phyloP scores from a whole-genome alignment of 2,329 filamentous ascomycete species.

The Cytospora mali region DNA sequence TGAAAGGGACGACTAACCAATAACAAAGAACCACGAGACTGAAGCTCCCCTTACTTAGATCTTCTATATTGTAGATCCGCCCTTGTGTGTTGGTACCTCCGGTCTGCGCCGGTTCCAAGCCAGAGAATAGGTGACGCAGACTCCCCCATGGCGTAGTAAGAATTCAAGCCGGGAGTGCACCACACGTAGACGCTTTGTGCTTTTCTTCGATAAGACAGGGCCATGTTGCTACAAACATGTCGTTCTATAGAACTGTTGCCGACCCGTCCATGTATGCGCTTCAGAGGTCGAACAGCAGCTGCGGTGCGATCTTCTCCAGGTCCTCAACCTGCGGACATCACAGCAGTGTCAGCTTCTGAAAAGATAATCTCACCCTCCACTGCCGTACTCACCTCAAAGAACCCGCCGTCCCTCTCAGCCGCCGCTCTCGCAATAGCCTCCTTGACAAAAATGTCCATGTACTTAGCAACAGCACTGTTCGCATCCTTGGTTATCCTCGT shows the following conservation, averaged over 20 bases:
- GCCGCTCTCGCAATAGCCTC: slow-evolving; percentile 83
- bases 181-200: neutral
- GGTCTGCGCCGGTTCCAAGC: neutral
- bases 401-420: slow-evolving; percentile 69
- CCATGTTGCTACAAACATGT: neutral
- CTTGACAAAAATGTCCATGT: slow-evolving; percentile 87
- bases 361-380: neutral
- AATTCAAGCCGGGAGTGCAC: neutral
- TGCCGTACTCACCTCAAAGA: slow-evolving; percentile 66
- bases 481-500: slow-evolving; percentile 78
- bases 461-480: slow-evolving; percentile 75
- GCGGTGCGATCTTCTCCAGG: slow-evolving; percentile 82
- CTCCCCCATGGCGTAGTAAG: neutral
- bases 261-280: neutral
- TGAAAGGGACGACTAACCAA: neutral
- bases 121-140: neutral
- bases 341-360: slow-evolving; percentile 21
- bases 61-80: neutral
- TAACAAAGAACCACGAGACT: neutral
- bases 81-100: neutral
- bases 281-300: slow-evolving; percentile 84
- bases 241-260: neutral
- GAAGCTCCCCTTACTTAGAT: neutral
- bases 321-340: slow-evolving; percentile 69
- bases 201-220: neutral